Conservation (phyloP, 2,329 filamentous ascomycete species). For the Talaromyces sp. region DNA sequence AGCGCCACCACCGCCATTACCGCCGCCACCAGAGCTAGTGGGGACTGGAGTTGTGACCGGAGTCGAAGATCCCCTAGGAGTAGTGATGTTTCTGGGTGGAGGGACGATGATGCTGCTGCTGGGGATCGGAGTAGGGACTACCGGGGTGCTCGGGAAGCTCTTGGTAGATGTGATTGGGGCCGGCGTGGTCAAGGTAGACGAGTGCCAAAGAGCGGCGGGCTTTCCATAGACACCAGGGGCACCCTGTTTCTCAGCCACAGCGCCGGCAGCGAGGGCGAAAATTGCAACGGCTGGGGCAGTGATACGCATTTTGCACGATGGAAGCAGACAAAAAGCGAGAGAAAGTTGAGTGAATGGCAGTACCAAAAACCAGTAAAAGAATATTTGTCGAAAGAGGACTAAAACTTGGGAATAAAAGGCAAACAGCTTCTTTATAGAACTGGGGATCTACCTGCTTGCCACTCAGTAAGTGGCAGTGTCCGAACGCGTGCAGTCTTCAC, state of each 20-base stretch:
- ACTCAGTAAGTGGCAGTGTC: not conserved
- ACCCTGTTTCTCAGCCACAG: slow-evolving; percentile 10
- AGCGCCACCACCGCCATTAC: slow-evolving; percentile 12
- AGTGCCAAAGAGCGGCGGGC: not conserved
- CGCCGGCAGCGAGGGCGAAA: slow-evolving; percentile 17
- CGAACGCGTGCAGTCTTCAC: not conserved
- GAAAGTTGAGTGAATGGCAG: not conserved
- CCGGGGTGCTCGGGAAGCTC: not conserved
- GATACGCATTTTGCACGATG: slow-evolving; percentile 23
- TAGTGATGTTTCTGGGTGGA: not conserved
- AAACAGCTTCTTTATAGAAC: not conserved
- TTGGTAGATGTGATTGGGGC: not conserved
- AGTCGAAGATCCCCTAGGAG: not conserved
- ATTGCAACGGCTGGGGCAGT: slow-evolving; percentile 13
- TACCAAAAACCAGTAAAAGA: not conserved
- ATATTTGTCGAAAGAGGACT: not conserved
- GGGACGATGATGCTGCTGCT: slow-evolving; percentile 1
- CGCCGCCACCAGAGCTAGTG: slow-evolving; percentile 7
- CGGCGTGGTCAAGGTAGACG: not conserved
- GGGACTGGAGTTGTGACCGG: not conserved
- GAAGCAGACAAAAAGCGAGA: not conserved
- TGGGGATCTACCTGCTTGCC: not conserved
- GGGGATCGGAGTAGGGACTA: slow-evolving; percentile 5
- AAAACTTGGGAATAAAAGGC: not conserved
- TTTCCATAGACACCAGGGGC: slow-evolving; percentile 15